Evolutionary conservation across 352 stramenopile genomes (phyloP), one percentile per base, ranked within the genome.

Genomic region (Blastocystis sp.): DNA sequence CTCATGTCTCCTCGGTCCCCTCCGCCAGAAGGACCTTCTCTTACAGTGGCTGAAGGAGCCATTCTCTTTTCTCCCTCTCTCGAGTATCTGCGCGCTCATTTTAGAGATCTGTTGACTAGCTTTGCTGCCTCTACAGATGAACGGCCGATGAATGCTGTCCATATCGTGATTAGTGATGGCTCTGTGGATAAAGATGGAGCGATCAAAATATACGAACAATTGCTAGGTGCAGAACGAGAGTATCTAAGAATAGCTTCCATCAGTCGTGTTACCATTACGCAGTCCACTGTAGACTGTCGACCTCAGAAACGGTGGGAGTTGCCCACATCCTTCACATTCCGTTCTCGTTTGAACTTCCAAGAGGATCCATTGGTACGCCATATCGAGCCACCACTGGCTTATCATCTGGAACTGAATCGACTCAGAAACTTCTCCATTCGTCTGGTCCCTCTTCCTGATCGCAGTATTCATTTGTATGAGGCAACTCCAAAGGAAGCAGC

Each of bases 401-500:
- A 98, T 91, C 96, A 98, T 91, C 92, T 99, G n/a, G 96, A 99
- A 88, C 92, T 99, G 89, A 91, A 92, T 78, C 93, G 96, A 74
- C 90, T 99, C 16, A 91, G 94, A 65, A 98, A 99, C 91, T 99
- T 99, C 91, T 95, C 91, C 86, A 93, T 99, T 0, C 92, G 90
- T 54, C 93, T 95, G 42, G 90, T 98, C n/a, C 89, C 59, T 78
- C 90, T 88, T 43, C 89, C 57, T 39, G 90, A 91, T 89, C 91
- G 97, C 88, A 97, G 98, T 88, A 94, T 99, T 71, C 97, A 99
- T 90, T 89, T 99, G 80, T 99, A 99, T 91, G 91, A 97, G 88
- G 95, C 94, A 27, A 89, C 95, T 24, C 89, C 89, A 16, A 92
- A 93, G 75, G 91, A 93, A 89, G 90, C 90, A 0, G 94, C 96